Conservation (phyloP, 345 rosid species). For the Salix caprea region DNA sequence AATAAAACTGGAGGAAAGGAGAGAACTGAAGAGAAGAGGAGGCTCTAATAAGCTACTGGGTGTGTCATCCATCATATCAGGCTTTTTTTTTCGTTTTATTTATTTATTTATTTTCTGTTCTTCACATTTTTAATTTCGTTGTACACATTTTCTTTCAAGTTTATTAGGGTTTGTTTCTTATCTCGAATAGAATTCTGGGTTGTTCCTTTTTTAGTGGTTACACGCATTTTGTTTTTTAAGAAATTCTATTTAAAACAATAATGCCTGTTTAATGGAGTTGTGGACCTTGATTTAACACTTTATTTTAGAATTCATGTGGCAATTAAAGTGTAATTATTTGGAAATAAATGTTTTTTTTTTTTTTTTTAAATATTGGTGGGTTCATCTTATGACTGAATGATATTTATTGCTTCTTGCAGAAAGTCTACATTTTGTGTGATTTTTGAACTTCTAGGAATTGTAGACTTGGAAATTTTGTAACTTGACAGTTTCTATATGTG, state of each 20-base stretch:
- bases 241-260: not conserved
- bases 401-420: too few relatives aligned
- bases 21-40: not conserved
- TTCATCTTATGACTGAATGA: too few relatives aligned
- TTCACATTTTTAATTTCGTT: not conserved
- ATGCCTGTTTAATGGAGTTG: not conserved
- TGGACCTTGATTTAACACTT: not conserved
- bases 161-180: not conserved
- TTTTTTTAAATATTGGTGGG: too few relatives aligned
- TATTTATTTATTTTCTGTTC: not conserved
- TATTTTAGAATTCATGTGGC: not conserved
- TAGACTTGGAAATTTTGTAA: too few relatives aligned
- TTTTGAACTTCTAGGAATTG: too few relatives aligned
- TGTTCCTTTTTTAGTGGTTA: not conserved
- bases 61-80: not conserved
- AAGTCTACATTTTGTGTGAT: too few relatives aligned
- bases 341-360: not conserved
- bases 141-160: not conserved
- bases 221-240: not conserved
- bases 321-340: not conserved
- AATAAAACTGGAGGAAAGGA: not conserved
- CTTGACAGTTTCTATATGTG: too few relatives aligned
- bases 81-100: not conserved
- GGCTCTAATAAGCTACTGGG: not conserved
- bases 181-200: not conserved